phyloP scores from a whole-genome alignment of 805 yeast species.

The Lipomyces kockii region DNA sequence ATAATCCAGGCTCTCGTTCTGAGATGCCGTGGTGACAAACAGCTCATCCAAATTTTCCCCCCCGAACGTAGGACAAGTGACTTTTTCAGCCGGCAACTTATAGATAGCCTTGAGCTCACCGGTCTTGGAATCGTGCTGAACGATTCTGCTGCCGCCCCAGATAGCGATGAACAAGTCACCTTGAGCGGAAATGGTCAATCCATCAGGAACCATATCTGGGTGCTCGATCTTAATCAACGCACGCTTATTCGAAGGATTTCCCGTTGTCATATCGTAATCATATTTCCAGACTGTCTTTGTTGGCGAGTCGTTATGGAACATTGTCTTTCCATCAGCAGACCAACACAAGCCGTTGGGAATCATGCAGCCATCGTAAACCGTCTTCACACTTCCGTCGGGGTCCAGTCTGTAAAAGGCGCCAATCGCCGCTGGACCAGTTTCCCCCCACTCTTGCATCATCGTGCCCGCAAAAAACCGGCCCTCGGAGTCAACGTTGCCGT shows the following conservation, averaged over 20 bases:
- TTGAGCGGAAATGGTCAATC: conserved; percentile 61
- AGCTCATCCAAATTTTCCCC: conserved; percentile 62
- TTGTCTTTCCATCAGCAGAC: conserved; percentile 48
- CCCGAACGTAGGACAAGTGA: conserved; percentile 73
- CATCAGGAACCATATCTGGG: conserved; percentile 69
- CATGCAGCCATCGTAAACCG: conserved; percentile 49
- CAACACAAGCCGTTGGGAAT: conserved; percentile 79
- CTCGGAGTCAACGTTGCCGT: conserved; percentile 76
- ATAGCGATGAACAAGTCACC: conserved; percentile 69
- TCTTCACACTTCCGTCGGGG: conserved; percentile 41
- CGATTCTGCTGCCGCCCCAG: conserved; percentile 63
- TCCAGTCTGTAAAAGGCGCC: conserved; percentile 61
- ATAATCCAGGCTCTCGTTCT: conserved; percentile 48
- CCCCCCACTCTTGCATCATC: conserved; percentile 58
- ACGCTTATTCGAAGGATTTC: conserved; percentile 48
- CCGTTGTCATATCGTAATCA: conserved; percentile 50
- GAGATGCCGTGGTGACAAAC: conserved; percentile 70
- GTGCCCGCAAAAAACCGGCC: conserved; percentile 83
- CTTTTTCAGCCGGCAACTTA: conserved; percentile 60
- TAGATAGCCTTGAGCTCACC: conserved; percentile 60
- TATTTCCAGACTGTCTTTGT: conserved; percentile 54
- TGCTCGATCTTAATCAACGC: conserved; percentile 49
- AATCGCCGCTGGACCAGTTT: conserved; percentile 46
- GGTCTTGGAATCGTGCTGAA: conserved; percentile 52
- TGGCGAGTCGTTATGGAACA: conserved; percentile 61